Evolutionary conservation across 1,139 yeast genomes (phyloP), one percentile per base, ranked within the genome.

Genomic region (Geotrichum fermentans): DNA sequence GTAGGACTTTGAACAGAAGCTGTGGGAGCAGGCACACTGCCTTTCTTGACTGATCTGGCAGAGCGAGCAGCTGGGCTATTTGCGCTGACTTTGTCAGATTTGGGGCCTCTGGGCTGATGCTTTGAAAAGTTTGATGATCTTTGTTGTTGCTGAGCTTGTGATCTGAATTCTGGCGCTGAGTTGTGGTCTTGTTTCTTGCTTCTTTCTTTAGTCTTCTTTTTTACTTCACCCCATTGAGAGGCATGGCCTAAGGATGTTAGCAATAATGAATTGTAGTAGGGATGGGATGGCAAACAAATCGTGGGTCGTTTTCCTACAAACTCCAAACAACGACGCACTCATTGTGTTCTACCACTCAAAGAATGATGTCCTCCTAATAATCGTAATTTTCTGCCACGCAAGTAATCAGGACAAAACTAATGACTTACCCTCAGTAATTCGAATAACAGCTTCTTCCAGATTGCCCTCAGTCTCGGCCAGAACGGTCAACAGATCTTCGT

Each of bases 371-470:
- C 55, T 73, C 77, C 39, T 78, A 78, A 59, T 77, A 82, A 82
- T 82, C 78, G 61, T 74, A 76, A 55, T 78, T 71, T 33, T 77
- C 79, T 63, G 77, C 77, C 20, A 32, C 13, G 17, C 17, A 20
- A 6, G 21, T 13, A 18, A 21, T n/a, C n/a, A n/a, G n/a, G n/a
- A n/a, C n/a, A n/a, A n/a, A n/a, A n/a, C n/a, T n/a, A n/a, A n/a
- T 16, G 32, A 37, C 45, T 33, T 54, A 58, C 94, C 96, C 57
- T 88, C 86, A 54, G 94, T 83, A 68, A 92, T 90, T 68, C 89
- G 82, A 63, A 84, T 90, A 58, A 87, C 83, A 57, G 92, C 88
- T 45, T 78, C 75, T 63, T 85, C 95, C 58, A 88, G 73, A 62
- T 85, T 89, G 58, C 82, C 76, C 54, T 70, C 73, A 59, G 84